Base-by-base conservation (phyloP, 228 moss, liverwort and hornwort species). In the Sphagnum magellanicum region DNA sequence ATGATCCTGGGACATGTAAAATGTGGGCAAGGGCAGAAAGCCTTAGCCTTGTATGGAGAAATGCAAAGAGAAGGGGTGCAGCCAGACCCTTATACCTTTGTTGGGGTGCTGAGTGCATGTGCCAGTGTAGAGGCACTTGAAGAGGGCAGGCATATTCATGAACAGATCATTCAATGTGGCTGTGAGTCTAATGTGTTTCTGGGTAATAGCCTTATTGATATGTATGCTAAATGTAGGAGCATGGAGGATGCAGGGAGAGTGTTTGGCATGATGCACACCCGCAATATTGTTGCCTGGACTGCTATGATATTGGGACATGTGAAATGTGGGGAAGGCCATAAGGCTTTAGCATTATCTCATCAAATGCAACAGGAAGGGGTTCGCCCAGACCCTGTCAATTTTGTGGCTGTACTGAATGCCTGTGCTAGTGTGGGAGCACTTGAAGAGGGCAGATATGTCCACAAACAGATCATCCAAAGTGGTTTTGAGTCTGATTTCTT, bases 251-350 rank as follows among this genome's bases (percentile, higher is more conserved):
- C 67, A 8, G 16, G 14, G 16, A n/a, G 55, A 48, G 52, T 68
- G 12, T 68, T 68, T 55, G 17, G 17, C 67, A 68, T 8, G 55
- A 53, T 68, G 53, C 16, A 5, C n/a, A 53, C n/a, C 15, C 8
- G 32, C 53, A 53, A 68, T 32, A 13, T 68, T 7, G 16, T 68
- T 32, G 16, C 53, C 8, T 68, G 67, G 67, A 68, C 13, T 68
- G 67, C 67, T 9, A 68, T 75, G 55, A 75, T 75, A 16, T 32
- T 49, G 16, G 64, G 75, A 50, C 50, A 75, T 51, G 69, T 47
- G 4, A 65, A 71, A 48, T 53, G 59, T 55, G 75, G 67, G 49
- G n/a, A 66, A 7, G 70, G 66, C 15, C 16, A 16, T 47, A 50
- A 9, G 4, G 70, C 75, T 47, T 67, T 65, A 52, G 64, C 59